Conservation (phyloP, 768 basidiomycete species). For the Rhizopogon rudus region DNA sequence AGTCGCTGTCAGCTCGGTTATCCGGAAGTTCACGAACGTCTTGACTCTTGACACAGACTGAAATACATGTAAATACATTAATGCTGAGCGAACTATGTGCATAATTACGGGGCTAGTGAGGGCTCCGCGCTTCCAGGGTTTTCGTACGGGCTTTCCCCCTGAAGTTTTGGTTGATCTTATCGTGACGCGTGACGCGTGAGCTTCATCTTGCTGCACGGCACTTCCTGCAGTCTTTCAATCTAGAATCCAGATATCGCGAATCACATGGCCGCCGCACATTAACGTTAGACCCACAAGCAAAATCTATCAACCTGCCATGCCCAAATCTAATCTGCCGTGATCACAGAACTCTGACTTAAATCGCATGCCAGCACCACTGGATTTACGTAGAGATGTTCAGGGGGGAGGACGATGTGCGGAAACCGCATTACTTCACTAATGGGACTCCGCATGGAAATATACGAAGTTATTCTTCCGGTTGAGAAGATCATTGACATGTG, state of each 20-base stretch:
- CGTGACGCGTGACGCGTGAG: neutral
- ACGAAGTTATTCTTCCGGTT: neutral
- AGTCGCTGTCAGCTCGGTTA: slow-evolving; percentile 4
- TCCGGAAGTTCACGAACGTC: slow-evolving; percentile 2
- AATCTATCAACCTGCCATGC: neutral
- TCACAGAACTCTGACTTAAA: neutral
- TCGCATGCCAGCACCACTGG: neutral
- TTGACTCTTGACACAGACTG: neutral
- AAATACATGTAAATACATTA: neutral
- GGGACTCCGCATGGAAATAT: too few species aligned
- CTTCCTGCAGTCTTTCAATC: neutral
- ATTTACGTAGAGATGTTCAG: neutral
- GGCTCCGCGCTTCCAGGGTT: neutral
- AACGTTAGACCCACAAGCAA: neutral
- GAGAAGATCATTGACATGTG: neutral
- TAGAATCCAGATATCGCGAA: neutral
- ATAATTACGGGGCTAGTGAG: neutral
- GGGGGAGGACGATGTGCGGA: neutral
- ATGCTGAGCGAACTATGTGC: neutral
- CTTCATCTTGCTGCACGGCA: neutral
- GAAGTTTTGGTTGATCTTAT: too few species aligned
- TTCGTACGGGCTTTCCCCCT: neutral
- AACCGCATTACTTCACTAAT: neutral
- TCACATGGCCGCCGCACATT: neutral
- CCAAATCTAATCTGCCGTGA: neutral